Conservation (phyloP, 257 asterid species). For the Galeopsis tetrahit region DNA sequence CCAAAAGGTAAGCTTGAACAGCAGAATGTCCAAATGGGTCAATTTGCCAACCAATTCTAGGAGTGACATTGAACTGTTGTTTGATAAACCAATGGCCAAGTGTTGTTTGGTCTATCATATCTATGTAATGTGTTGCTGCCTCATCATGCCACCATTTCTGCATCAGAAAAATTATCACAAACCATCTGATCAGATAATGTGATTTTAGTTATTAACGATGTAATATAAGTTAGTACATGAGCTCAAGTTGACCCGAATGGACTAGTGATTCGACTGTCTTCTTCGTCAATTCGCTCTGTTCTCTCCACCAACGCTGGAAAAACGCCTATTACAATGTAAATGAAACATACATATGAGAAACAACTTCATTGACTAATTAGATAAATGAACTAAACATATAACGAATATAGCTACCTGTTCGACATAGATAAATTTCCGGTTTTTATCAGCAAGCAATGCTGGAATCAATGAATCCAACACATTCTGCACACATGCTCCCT, state of each 20-base stretch:
- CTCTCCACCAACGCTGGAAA: constrained; percentile 98
- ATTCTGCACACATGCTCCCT: constrained; percentile 96
- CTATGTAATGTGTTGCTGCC: constrained; percentile 92
- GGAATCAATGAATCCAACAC: constrained; percentile 94
- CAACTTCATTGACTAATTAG: not conserved
- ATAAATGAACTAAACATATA: not conserved
- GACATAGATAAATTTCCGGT: constrained; percentile 80
- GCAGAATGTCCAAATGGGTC: constrained; percentile 99
- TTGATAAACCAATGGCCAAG: constrained; percentile 82
- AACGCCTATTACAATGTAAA: constrained; percentile 59
- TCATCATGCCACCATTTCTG: constrained; percentile 99
- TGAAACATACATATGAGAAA: constrained; percentile 17
- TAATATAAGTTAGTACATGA: constrained; percentile 56
- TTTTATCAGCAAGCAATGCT: constrained; percentile 76
- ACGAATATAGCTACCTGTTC: constrained; percentile 59
- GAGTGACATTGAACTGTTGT: constrained; percentile 78
- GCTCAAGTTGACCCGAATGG: constrained; percentile 88
- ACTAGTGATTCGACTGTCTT: constrained; percentile 66
- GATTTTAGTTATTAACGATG: not conserved
- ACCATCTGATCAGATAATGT: not conserved
- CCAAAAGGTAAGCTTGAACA: constrained; percentile 96
- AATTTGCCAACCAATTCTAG: constrained; percentile 98
- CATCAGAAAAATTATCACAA: constrained; percentile 24
- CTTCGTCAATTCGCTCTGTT: constrained; percentile 70
- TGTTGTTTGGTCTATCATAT: constrained; percentile 98